Evolutionary conservation across 2,329 filamentous ascomycete species (phyloP).

Genomic region (Verticillium longisporum): DNA sequence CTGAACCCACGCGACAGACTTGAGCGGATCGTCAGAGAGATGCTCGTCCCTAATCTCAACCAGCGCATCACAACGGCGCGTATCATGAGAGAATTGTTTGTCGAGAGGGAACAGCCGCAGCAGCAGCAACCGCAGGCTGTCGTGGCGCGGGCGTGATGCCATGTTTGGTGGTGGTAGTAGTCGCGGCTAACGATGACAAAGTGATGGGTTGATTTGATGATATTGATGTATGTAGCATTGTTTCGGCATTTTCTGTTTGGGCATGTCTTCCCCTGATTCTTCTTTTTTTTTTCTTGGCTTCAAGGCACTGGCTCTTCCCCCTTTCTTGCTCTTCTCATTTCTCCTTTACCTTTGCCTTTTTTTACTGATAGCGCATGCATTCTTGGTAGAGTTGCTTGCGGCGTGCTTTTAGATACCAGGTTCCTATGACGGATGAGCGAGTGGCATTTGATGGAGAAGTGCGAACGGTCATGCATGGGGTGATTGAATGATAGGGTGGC

Average conservation of each 20-base stretch:
- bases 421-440: not conserved
- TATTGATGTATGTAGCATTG: not conserved
- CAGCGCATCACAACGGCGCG: slow-evolving; percentile 48
- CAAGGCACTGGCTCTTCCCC: not conserved
- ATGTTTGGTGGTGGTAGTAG: not conserved
- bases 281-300: not conserved
- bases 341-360: too few species aligned
- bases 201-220: not conserved
- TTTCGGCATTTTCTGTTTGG: not conserved
- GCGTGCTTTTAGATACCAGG: not conserved
- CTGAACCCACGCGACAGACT: slow-evolving; percentile 40
- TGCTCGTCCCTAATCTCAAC: slow-evolving; percentile 43
- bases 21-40: slow-evolving; percentile 45
- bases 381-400: not conserved
- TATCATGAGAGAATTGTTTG: slow-evolving; percentile 31
- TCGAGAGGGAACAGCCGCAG: slow-evolving; percentile 14
- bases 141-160: slow-evolving; percentile 3
- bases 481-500: not conserved
- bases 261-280: not conserved
- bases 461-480: not conserved
- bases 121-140: slow-evolving; percentile 5
- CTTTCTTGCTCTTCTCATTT: not conserved
- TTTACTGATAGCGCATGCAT: not conserved
- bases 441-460: not conserved
- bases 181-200: too few species aligned